A percentile compares a stretch with the other conserved stretches of the same genome.
These are phyloP conservation scores for Naganishia liquefaciens DNA, from an alignment of 1,284 basidiomycete genomes.

Conservation along the genomic window DNA sequence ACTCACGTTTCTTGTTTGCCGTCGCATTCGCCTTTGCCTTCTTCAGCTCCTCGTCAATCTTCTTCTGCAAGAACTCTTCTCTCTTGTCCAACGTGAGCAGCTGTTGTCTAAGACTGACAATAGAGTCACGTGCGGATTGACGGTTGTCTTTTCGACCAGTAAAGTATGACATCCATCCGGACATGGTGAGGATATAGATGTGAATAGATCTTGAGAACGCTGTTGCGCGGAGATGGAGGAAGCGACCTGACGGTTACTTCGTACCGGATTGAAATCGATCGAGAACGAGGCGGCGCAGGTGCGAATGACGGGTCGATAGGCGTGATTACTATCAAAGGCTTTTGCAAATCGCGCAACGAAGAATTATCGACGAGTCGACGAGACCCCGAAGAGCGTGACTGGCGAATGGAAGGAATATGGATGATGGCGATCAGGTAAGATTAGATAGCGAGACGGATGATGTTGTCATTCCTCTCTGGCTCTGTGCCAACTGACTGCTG, in stretches of 20 bases:
- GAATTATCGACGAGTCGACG: too few species aligned
- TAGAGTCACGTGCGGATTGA: conserved; percentile 78
- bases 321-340: too few species aligned
- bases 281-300: too few species aligned
- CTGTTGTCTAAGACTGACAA: conserved; percentile 80
- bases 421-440: not conserved
- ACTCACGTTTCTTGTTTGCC: conserved; percentile 87
- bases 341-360: not conserved
- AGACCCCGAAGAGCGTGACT: not conserved
- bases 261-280: not conserved
- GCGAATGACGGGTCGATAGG: too few species aligned
- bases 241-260: not conserved
- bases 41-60: conserved; percentile 91
- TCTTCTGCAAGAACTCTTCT: conserved; percentile 93
- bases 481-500: not conserved
- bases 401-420: not conserved
- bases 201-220: too few species aligned
- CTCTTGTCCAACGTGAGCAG: conserved; percentile 98
- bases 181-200: conserved; percentile 69
- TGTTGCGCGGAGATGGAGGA: not conserved
- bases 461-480: conserved; percentile 5
- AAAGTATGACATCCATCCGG: conserved; percentile 77
- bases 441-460: not conserved
- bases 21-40: conserved; percentile 93
- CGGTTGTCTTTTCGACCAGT: conserved; percentile 70